Evolutionary conservation across 768 basidiomycete genomes (phyloP), one percentile per base, ranked within the genome.

Genomic region (Xerocomus spinulosus): DNA sequence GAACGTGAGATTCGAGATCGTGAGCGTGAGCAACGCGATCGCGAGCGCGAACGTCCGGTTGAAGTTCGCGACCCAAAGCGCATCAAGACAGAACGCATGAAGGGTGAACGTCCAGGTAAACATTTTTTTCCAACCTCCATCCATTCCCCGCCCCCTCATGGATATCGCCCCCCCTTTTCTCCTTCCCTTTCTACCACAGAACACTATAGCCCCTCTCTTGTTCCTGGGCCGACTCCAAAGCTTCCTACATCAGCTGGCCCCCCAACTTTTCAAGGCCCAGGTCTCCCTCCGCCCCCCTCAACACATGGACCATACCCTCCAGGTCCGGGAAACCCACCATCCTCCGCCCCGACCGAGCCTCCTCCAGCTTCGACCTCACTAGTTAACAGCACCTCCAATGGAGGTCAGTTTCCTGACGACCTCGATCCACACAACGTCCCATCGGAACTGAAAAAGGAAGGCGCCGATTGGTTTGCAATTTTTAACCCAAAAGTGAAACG

Each of bases 401-500:
- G 60, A 9, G 58, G 53, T 47, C 65, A 67, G 56, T 68, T 67
- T 63, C 65, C 61, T 9, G 63, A 68, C 21, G 61, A 60, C 50
- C 67, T 68, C 18, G 65, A 68, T 29, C 65, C 60, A 2, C 65
- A 57, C 50, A 65, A 56, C 34, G 67, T 67, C n/a, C 67, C 64
- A 2, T 56, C 64, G 8, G 65, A 68, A 50, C 35, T 60, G 43
- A 60, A 70, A 50, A 83, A 80, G 60, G 83, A 93, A 62, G 91
- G 89, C 0, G 68, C 72, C 38, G 92, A 94, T 60, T 95, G 92
- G 92, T 87, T 90, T 61, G 89, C 85, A 5, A 74, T 92, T 39
- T 93, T 89, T 73, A 92, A 88, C 62, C 82, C 85, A 34, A 83
- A 84, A 60, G 80, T 82, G 49, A 87, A 89, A 70, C 74, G 85